These are phyloP conservation scores for Trifolium subterraneum DNA, from an alignment of 306 rosid species.

Conservation along the genomic window DNA sequence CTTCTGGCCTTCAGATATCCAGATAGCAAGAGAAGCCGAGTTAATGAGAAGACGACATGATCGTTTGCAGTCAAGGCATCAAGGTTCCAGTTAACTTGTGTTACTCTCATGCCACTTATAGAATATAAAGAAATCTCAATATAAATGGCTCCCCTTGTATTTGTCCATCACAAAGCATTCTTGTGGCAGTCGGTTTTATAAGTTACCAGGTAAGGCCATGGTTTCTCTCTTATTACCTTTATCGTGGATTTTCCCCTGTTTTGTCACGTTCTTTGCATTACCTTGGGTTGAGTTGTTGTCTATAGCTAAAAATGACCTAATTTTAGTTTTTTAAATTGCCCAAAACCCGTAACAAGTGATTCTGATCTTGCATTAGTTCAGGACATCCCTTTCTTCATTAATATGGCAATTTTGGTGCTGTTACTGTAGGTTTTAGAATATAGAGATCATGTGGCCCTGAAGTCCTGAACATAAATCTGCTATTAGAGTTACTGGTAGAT, in stretches of 20 bases:
- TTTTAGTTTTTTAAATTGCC: slow-evolving; percentile 17
- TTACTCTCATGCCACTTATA: slow-evolving; percentile 36
- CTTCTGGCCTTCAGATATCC: slow-evolving; percentile 91
- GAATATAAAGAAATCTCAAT: slow-evolving; percentile 46
- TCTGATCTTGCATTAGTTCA: background rate
- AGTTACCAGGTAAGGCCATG: slow-evolving; percentile 54
- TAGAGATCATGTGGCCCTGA: slow-evolving; percentile 1
- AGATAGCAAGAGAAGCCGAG: slow-evolving; percentile 86
- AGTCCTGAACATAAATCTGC: slow-evolving; percentile 20
- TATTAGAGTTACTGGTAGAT: background rate
- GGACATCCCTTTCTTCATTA: slow-evolving; percentile 29
- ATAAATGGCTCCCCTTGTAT: slow-evolving; percentile 57
- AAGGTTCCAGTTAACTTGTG: slow-evolving; percentile 58
- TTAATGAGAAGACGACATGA: slow-evolving; percentile 47
- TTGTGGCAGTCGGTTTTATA: slow-evolving; percentile 45
- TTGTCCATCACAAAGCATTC: slow-evolving; percentile 55
- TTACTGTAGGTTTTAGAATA: background rate
- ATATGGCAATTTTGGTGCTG: slow-evolving; percentile 7
- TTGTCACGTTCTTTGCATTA: slow-evolving; percentile 13
- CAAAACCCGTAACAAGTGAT: background rate
- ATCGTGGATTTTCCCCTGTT: background rate
- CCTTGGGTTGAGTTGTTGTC: slow-evolving; percentile 12
- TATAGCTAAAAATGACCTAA: background rate
- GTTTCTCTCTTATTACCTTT: slow-evolving; percentile 3
- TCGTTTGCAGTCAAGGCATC: slow-evolving; percentile 51